A percentile compares a stretch with the other conserved stretches of the same genome.
Evolutionary conservation across 306 rosid species (phyloP).

Genomic region (Astragalus glycyphyllos): DNA sequence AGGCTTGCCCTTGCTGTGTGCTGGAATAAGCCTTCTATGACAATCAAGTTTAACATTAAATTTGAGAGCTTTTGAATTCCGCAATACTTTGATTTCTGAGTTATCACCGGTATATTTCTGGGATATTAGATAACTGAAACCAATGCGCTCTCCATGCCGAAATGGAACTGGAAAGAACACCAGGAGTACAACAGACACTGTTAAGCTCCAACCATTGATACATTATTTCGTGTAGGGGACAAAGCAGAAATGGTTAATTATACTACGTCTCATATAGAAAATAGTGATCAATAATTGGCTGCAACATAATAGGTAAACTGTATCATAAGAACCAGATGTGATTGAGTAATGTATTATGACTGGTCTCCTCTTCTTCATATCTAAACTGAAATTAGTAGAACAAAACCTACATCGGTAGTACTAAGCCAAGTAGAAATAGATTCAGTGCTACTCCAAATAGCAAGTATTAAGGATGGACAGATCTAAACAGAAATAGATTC

Average conservation of each 20-base stretch:
- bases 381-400: conserved; percentile 18
- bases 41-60: conserved; percentile 67
- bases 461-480: neutral
- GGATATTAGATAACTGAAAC: conserved; percentile 89
- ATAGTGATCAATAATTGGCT: conserved; percentile 9
- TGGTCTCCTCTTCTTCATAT: neutral
- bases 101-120: conserved; percentile 77
- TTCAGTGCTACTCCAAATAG: conserved; percentile 13
- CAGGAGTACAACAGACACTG: conserved; percentile 50
- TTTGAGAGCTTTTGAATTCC: conserved; percentile 60
- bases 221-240: conserved; percentile 15
- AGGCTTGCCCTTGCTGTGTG: conserved; percentile 89
- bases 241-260: conserved; percentile 30
- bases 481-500: conserved; percentile 8
- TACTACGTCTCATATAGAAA: conserved; percentile 9
- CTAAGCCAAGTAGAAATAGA: conserved; percentile 14
- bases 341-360: conserved; percentile 21
- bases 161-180: conserved; percentile 81
- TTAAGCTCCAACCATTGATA: conserved; percentile 34
- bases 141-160: conserved; percentile 96
- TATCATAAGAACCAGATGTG: conserved; percentile 17
- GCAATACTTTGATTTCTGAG: conserved; percentile 69
- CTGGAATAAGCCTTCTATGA: conserved; percentile 85
- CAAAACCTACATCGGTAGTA: no score
- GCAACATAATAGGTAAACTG: conserved; percentile 19